Evolutionary conservation across 140 eudicot species (phyloP).

Genomic region (Artemisia princeps): DNA sequence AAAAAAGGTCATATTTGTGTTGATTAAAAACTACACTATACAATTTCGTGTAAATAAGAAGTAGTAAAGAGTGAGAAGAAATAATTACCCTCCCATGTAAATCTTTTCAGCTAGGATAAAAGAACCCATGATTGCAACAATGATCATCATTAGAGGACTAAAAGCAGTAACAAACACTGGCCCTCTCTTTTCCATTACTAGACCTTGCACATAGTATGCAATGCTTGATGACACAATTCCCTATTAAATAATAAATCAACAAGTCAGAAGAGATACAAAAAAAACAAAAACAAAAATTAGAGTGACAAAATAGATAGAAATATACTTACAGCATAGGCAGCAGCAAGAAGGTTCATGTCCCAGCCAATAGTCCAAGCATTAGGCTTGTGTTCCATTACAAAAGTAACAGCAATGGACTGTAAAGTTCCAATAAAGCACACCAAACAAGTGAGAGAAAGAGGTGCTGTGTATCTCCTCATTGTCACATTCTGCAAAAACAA

Average conservation of each 20-base stretch:
- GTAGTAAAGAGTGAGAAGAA: slow-evolving; percentile 7
- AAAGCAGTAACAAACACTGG: slow-evolving; percentile 98
- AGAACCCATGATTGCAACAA: slow-evolving; percentile 97
- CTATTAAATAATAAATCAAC: slow-evolving; percentile 31
- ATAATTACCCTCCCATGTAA: slow-evolving; percentile 78
- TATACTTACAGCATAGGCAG: slow-evolving; percentile 88
- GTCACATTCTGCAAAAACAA: slow-evolving; percentile 56
- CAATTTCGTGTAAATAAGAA: too few species aligned
- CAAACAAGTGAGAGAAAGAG: slow-evolving; percentile 72
- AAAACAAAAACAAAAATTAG: too few species aligned
- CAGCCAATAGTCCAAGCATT: slow-evolving; percentile 80
- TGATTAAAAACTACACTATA: too few species aligned
- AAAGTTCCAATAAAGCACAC: slow-evolving; percentile 94
- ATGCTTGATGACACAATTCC: slow-evolving; percentile 94
- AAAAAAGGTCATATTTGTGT: background rate
- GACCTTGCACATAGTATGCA: slow-evolving; percentile 97
- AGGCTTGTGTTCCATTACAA: slow-evolving; percentile 87
- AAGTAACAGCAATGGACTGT: slow-evolving; percentile 89
- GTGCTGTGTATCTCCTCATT: slow-evolving; percentile 78
- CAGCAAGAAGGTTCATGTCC: slow-evolving; percentile 96
- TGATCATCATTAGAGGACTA: slow-evolving; percentile 98
- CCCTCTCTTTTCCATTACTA: slow-evolving; percentile 91
- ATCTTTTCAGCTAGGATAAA: slow-evolving; percentile 86
- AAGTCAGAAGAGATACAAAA: slow-evolving; percentile 18
- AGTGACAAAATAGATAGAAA: slow-evolving; percentile 1